Evolutionary conservation across 2,329 filamentous ascomycete genomes (phyloP).

Genomic region (Trichoderma endophyticum): DNA sequence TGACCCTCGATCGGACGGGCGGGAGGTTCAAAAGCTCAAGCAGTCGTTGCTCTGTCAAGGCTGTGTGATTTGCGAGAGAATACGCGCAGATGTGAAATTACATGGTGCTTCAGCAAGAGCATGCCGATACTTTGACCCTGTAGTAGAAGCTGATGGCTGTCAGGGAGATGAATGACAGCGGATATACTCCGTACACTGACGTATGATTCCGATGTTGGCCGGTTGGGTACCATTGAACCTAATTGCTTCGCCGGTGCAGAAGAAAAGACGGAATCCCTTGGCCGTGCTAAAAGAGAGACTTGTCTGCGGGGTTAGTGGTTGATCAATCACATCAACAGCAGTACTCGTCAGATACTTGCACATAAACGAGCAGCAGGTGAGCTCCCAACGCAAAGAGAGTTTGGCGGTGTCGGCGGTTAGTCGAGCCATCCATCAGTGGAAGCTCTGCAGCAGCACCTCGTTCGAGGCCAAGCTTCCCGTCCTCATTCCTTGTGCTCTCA

Average conservation of each 20-base stretch:
- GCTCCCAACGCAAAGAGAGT: background rate
- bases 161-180: background rate
- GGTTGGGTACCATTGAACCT: background rate
- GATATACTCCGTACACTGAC: background rate
- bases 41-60: background rate
- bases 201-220: background rate
- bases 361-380: background rate
- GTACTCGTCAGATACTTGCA: background rate
- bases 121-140: background rate
- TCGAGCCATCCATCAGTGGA: background rate
- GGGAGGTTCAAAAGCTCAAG: background rate
- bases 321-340: background rate
- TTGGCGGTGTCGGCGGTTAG: slow-evolving; percentile 12
- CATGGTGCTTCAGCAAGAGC: background rate
- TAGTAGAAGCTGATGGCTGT: background rate
- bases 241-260: background rate
- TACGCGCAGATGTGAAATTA: background rate
- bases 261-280: background rate
- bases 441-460: background rate
- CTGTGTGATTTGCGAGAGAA: background rate
- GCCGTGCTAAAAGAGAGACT: background rate
- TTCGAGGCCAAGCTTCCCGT: background rate
- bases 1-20: slow-evolving; percentile 1
- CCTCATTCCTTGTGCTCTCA: background rate
- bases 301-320: slow-evolving; percentile 8